Evolutionary conservation across 495 filamentous ascomycete species (phyloP).

Genomic region (Hyphodiscus hymeniophilus): DNA sequence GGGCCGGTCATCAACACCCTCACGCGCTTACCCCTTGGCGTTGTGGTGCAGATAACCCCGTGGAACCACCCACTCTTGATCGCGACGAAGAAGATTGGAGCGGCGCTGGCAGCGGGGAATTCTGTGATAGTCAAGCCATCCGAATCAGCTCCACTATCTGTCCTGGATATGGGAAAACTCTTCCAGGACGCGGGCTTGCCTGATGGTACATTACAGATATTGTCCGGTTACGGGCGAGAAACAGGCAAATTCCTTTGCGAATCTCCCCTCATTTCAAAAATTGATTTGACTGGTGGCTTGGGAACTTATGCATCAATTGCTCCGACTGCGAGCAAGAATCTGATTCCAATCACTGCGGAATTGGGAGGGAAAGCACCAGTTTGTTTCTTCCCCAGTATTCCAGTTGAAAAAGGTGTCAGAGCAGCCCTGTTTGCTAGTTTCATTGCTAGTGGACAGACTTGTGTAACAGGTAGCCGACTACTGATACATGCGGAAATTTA

Average conservation of each 20-base stretch:
- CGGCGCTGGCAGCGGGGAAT: constrained; percentile 55
- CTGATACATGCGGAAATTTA: constrained; percentile 43
- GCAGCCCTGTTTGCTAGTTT: constrained; percentile 46
- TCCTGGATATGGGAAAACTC: constrained; percentile 41
- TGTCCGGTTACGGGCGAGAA: constrained; percentile 39
- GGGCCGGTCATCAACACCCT: constrained; percentile 37
- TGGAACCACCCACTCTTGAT: constrained; percentile 60
- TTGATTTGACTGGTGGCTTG: constrained; percentile 53
- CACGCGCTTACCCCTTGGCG: constrained; percentile 50
- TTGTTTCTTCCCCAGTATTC: constrained; percentile 27
- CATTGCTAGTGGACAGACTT: constrained; percentile 53
- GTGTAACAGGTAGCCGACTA: constrained; percentile 51
- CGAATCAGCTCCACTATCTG: constrained; percentile 51
- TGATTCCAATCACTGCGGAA: constrained; percentile 50
- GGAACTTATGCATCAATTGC: constrained; percentile 38
- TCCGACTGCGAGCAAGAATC: constrained; percentile 37
- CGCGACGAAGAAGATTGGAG: constrained; percentile 54
- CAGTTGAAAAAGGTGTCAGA: constrained; percentile 42
- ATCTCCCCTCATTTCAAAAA: constrained; percentile 44
- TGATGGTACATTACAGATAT: constrained; percentile 46
- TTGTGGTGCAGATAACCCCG: constrained; percentile 56
- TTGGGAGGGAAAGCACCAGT: constrained; percentile 52
- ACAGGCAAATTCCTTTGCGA: constrained; percentile 48
- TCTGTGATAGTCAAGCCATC: constrained; percentile 54
- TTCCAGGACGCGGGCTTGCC: constrained; percentile 40